Base-by-base conservation (phyloP, 2,329 filamentous ascomycete genomes). In the Rhexocercosporidium sp. region DNA sequence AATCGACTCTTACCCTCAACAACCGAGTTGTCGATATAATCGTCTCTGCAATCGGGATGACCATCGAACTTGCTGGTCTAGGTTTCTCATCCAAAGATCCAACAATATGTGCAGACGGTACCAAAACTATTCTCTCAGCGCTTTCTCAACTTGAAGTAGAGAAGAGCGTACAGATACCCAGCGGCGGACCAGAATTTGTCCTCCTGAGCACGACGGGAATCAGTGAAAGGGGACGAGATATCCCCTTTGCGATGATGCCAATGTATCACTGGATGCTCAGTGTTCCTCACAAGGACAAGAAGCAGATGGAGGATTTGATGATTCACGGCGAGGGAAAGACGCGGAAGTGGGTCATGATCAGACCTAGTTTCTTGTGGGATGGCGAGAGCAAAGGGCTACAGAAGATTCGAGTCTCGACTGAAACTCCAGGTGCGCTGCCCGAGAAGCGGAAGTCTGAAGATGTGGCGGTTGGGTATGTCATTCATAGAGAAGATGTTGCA, bases 281-380 rank as follows among this genome's bases (percentile, higher is more conserved):
- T 44, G 76, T 77, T 31, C 81, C 84, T 12, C 84, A 84, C 71
- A 73, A 63, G 11, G 85, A 86, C 69, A 87, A 86, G 77, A 75
- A 73, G 59, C 76, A 73, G 27, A 84, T 85, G 82, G 84, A 86
- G 75, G 72, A 75, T 6, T 20, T 74, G 4, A 65, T 82, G 49
- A 62, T 69, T n/a, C 31, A 25, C 12, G 67, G 67, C n/a, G 59
- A 75, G 7, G 70, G 51, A 5, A 73, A 72, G 49, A 64, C 69
- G 54, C 31, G 70, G 64, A 62, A 54, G 65, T 70, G 64, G 57
- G 51, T 68, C 2, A 27, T 72, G 39, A 65, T 78, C 44, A 71
- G 76, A 31, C 69, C 78, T 3, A 76, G 72, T 37, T 64, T 79
- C 11, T 64, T 79, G 56, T 76, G 71, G 8, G 71, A 77, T 68